phyloP scores from a whole-genome alignment of 208 protist genomes.

The Crithidia brevicula region DNA sequence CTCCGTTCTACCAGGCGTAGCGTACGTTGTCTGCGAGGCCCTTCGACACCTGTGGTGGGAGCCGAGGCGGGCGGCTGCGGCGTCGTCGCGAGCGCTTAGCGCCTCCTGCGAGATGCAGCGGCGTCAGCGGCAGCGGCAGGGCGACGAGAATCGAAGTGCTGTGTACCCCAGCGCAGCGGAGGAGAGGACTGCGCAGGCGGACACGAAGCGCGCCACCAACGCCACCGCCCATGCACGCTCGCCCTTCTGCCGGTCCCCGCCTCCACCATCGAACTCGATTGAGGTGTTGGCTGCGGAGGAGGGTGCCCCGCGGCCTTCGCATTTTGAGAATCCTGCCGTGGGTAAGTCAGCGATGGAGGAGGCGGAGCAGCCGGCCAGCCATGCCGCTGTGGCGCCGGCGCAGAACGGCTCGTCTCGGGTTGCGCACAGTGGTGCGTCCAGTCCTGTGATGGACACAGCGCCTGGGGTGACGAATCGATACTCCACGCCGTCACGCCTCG shows the following conservation, averaged over 20 bases:
- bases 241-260: too few relatives aligned
- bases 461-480: neutral
- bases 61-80: neutral
- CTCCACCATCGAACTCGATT: neutral
- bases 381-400: too few relatives aligned
- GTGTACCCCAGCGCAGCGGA: too few relatives aligned
- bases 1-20: slow-evolving; percentile 33
- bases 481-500: neutral
- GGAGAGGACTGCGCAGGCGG: too few relatives aligned
- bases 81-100: neutral
- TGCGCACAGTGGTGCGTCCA: neutral
- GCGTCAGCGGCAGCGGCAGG: neutral
- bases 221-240: too few relatives aligned
- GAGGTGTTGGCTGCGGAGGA: neutral
- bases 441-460: neutral
- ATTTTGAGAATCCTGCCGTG: too few relatives aligned
- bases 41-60: slow-evolving; percentile 10
- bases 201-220: too few relatives aligned
- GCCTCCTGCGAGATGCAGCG: too few relatives aligned
- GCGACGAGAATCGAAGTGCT: too few relatives aligned
- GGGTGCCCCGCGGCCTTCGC: too few relatives aligned
- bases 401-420: too few relatives aligned
- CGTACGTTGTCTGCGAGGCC: slow-evolving; percentile 44
- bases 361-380: too few relatives aligned
- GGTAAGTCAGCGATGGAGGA: neutral